Evolutionary conservation across 2,329 filamentous ascomycete genomes (phyloP).

Genomic region (Cryphonectria carpinicola): DNA sequence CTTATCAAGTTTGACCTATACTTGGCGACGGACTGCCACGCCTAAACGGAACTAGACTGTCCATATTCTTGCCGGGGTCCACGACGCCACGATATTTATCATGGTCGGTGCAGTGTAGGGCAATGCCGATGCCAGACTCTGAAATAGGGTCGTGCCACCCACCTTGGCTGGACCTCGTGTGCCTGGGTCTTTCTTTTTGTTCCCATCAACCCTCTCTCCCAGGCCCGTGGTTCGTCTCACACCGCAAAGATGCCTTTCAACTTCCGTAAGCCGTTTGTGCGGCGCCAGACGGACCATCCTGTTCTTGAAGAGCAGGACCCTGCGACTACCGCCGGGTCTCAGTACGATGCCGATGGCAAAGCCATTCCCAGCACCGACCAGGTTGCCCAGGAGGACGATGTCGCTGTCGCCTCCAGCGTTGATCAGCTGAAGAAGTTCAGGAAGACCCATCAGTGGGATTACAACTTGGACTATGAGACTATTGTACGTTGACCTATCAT

Average conservation of each 20-base stretch:
- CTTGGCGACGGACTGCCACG: background rate
- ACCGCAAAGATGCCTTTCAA: conserved; percentile 19
- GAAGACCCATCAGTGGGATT: conserved; percentile 27
- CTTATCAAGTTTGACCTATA: background rate
- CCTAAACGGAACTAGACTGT: background rate
- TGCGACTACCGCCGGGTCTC: background rate
- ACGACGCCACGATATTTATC: background rate
- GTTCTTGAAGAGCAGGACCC: conserved; percentile 13
- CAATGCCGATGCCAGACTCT: background rate
- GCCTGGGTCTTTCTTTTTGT: background rate
- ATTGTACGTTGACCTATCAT: conserved; percentile 16
- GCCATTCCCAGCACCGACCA: conserved; percentile 1
- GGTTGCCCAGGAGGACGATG: conserved; percentile 4
- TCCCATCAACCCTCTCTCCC: background rate
- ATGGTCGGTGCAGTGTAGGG: background rate
- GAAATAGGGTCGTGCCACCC: background rate
- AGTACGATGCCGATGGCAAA: conserved; percentile 22
- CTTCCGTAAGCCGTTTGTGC: conserved; percentile 21
- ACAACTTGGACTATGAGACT: conserved; percentile 24
- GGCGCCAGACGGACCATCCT: conserved; percentile 23
- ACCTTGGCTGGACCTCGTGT: background rate
- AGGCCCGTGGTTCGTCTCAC: background rate
- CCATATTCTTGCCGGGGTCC: background rate
- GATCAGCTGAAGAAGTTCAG: conserved; percentile 27
- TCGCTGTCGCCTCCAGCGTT: conserved; percentile 16